Conservation (phyloP, 257 asterid genomes). For the Cordia subcordata region DNA sequence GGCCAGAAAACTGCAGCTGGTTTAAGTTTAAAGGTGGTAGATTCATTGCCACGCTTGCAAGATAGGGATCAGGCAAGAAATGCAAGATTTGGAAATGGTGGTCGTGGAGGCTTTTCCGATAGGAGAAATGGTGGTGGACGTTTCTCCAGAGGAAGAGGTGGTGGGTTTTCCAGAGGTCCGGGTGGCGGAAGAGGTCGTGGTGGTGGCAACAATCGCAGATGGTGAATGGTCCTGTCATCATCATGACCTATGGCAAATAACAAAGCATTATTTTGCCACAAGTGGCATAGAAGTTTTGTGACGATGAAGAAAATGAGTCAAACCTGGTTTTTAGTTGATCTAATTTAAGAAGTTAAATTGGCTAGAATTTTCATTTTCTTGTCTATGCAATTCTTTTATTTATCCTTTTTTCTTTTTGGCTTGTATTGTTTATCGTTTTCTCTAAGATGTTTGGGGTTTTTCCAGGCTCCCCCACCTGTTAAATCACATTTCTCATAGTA, state of each 20-base stretch:
- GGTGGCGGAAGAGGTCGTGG: slow-evolving; percentile 38
- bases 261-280: not conserved
- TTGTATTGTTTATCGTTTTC: not conserved
- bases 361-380: not conserved
- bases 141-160: slow-evolving; percentile 30
- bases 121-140: slow-evolving; percentile 27
- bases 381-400: not conserved
- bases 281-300: slow-evolving; percentile 10
- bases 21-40: slow-evolving; percentile 58
- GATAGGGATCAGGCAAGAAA: slow-evolving; percentile 52
- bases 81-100: slow-evolving; percentile 48
- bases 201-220: slow-evolving; percentile 27
- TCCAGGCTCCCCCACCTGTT: not conserved
- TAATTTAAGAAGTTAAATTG: not conserved
- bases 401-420: not conserved
- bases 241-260: slow-evolving; percentile 6
- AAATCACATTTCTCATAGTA: not conserved
- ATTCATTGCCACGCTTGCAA: slow-evolving; percentile 58
- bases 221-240: slow-evolving; percentile 39
- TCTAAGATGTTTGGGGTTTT: not conserved
- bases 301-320: not conserved
- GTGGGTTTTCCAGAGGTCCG: slow-evolving; percentile 24
- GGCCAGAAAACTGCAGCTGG: slow-evolving; percentile 63
- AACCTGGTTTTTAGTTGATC: not conserved
- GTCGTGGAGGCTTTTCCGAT: slow-evolving; percentile 50